Conservation (phyloP, 1,284 basidiomycete species). For the Schizophyllum amplum region DNA sequence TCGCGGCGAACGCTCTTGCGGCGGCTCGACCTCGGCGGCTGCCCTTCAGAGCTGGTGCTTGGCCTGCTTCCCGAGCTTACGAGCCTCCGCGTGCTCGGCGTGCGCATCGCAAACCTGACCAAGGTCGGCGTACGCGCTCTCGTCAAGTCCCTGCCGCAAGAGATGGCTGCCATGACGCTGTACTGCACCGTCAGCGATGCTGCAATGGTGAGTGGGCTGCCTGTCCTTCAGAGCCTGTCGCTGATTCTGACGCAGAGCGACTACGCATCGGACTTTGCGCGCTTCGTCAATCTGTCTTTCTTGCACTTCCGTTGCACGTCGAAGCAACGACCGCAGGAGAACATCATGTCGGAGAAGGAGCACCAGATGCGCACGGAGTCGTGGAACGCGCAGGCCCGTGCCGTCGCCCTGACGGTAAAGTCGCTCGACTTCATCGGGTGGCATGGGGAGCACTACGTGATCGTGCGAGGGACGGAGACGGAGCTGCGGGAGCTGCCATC, state of each 20-base stretch:
- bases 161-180: constrained; percentile 47
- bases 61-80: constrained; percentile 40
- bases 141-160: constrained; percentile 34
- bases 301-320: constrained; percentile 45
- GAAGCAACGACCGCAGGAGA: constrained; percentile 44
- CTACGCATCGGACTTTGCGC: constrained; percentile 37
- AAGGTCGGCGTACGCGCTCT: constrained; percentile 29
- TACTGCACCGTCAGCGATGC: constrained; percentile 39
- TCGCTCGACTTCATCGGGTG: constrained; percentile 58
- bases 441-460: constrained; percentile 62
- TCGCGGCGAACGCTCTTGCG: constrained; percentile 37
- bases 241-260: constrained; percentile 31
- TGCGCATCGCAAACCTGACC: constrained; percentile 42
- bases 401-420: constrained; percentile 39
- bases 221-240: background rate
- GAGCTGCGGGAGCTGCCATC: constrained; percentile 59
- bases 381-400: constrained; percentile 43
- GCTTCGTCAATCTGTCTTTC: constrained; percentile 44
- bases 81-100: constrained; percentile 44
- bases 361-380: constrained; percentile 45
- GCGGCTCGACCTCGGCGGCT: constrained; percentile 50
- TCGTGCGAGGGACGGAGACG: constrained; percentile 36
- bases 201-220: constrained; percentile 33
- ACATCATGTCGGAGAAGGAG: constrained; percentile 51
- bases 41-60: constrained; percentile 53